phyloP scores from a whole-genome alignment of 1,139 yeast genomes.

The Blastobotrys aristatus region DNA sequence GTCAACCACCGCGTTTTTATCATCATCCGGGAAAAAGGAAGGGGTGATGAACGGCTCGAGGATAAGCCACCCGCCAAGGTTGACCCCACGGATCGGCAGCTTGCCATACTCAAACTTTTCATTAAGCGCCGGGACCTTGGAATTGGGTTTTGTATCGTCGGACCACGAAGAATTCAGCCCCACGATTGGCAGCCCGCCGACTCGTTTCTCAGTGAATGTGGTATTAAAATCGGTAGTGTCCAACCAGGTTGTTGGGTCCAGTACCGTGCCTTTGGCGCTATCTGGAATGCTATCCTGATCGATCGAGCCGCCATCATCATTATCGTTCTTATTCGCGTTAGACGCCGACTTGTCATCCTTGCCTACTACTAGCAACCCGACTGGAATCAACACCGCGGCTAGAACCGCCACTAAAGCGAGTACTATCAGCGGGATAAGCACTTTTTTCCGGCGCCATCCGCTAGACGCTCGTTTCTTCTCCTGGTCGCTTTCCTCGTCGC shows the following conservation, averaged over 20 bases:
- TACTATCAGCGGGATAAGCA: constrained; percentile 17
- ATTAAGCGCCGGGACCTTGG: constrained; percentile 28
- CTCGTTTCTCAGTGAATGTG: constrained; percentile 35
- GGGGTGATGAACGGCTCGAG: constrained; percentile 83
- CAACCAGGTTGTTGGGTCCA: constrained; percentile 35
- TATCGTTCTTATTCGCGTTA: background rate
- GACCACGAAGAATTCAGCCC: constrained; percentile 34
- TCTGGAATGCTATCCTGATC: constrained; percentile 20
- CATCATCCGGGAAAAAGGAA: constrained; percentile 49
- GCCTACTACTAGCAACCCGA: constrained; percentile 30
- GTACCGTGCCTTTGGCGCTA: constrained; percentile 27
- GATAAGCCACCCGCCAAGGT: constrained; percentile 89
- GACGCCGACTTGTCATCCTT: constrained; percentile 7
- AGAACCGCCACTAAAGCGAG: constrained; percentile 22
- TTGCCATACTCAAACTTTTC: constrained; percentile 42
- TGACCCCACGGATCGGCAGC: constrained; percentile 65
- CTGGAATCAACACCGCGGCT: constrained; percentile 31
- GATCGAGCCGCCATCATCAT: background rate
- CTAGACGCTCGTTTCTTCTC: background rate
- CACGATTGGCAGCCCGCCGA: constrained; percentile 36
- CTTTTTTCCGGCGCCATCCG: constrained; percentile 14
- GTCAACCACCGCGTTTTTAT: constrained; percentile 28
- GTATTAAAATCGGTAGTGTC: constrained; percentile 34
- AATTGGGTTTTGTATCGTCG: constrained; percentile 29
- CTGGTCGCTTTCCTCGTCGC: background rate